Base-by-base conservation (phyloP, 2,329 filamentous ascomycete species). In the Xylaria sp. region DNA sequence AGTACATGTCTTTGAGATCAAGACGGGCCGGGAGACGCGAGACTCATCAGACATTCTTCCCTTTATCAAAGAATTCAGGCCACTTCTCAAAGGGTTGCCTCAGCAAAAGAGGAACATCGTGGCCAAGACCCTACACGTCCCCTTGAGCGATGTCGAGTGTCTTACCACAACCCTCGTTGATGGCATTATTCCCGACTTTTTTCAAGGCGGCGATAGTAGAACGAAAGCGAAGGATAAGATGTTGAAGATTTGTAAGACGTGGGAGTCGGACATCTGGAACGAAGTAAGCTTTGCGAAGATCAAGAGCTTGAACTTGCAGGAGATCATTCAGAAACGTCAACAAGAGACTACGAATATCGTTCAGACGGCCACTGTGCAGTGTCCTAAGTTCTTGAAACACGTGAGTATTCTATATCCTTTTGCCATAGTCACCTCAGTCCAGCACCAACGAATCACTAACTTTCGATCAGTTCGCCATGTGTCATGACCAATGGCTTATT, bases 401-500 rank as follows among this genome's bases (percentile, higher is more conserved):
- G 92, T 94, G 83, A 86, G 92, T 87, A n/a, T 60, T 54, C 64
- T 48, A 46, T 54, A 55, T 46, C n/a, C 25, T 28, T 7, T 68
- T 39, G 52, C 41, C 39, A 18, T 10, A 1, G 1, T 18, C 23
- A 2, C 32, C 12, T 5, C 4, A 13, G 25, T 12, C 15, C 1
- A 37, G 23, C 34, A n/a, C 18, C n/a, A 5, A n/a, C 8, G n/a
- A 34, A 48, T n/a, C 4, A 25, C 68, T 72, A 66, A 72, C 59
- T 12, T 9, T 9, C n/a, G 18, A 25, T 4, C 63, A 95, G 92
- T 98, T 96, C 78, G 92, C 94, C 71, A 97, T 97, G 92, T 93
- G 94, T 77, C 94, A 99, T 77, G 94, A 98, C 78, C 93, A 98
- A 81, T 98, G 95, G 94, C 87, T 97, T 56, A 94, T 99, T 80